These are phyloP conservation scores for Arthroderma uncinatum DNA, from an alignment of 2,329 filamentous ascomycete genomes.

Conservation along the genomic window DNA sequence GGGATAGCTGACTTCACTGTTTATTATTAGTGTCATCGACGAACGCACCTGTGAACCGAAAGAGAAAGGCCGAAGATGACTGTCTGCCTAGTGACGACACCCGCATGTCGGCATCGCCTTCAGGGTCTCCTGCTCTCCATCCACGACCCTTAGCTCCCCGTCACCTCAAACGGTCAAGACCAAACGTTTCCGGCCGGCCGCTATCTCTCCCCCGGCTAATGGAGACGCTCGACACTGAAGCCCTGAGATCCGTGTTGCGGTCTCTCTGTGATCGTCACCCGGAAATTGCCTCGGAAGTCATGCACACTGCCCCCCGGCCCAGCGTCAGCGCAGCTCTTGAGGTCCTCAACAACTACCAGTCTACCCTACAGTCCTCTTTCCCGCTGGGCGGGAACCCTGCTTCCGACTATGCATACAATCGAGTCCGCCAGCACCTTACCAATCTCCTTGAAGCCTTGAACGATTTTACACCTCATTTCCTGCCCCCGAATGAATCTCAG, in stretches of 20 bases:
- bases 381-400: constrained; percentile 74
- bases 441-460: constrained; percentile 78
- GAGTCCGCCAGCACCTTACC: constrained; percentile 68
- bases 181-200: constrained; percentile 58
- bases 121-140: constrained; percentile 65
- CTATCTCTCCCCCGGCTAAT: constrained; percentile 66
- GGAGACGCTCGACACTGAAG: constrained; percentile 78
- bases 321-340: constrained; percentile 68
- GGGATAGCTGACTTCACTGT: constrained; percentile 9
- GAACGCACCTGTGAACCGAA: constrained; percentile 43
- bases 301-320: constrained; percentile 73
- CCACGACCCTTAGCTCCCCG: constrained; percentile 56
- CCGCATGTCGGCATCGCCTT: constrained; percentile 84
- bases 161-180: constrained; percentile 56
- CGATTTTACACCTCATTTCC: constrained; percentile 91
- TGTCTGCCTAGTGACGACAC: constrained; percentile 45
- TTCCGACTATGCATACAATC: constrained; percentile 90
- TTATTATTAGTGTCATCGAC: constrained; percentile 28
- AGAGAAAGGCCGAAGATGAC: constrained; percentile 79
- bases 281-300: constrained; percentile 72
- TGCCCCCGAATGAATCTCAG: constrained; percentile 81
- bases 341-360: constrained; percentile 72
- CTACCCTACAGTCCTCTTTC: constrained; percentile 64
- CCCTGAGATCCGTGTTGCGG: constrained; percentile 76
- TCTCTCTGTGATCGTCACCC: constrained; percentile 84